Evolutionary conservation across 495 filamentous ascomycete species (phyloP), one percentile per base, ranked within the genome.

Genomic region (Pyrenula aspistea): DNA sequence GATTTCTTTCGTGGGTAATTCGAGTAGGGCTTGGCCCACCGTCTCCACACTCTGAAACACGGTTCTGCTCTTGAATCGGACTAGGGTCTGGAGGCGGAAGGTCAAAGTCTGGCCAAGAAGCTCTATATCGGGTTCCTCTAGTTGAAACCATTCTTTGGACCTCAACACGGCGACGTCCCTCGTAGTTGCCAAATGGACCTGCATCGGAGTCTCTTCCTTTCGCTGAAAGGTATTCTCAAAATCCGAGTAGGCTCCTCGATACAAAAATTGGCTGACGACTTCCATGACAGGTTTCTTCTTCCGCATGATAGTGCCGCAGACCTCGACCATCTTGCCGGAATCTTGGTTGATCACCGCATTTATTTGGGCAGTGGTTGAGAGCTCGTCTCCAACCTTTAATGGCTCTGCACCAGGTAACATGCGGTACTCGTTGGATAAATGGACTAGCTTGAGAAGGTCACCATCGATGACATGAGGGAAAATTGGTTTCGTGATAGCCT

Each of bases 251-350:
- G 78, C 80, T 48, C 93, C 93, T 24, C 93, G 86, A 72, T 97
- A 99, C 60, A 99, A 70, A 78, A 98, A 98, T 69, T 97, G 93
- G 53, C 90, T 96, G 12, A 89, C 95, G 15, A 98, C 93, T 65
- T 97, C 89, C 94, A 98, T 98, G 58, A 97, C 89, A n/a, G 89
- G 77, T 61, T 86, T 64, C 53, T 89, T 88, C 49, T 94, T 83
- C 21, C 94, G 83, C 55, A 82, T 86, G 64, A 98, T 95, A 4
- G 93, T 97, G 57, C 93, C 93, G 65, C 91, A 95, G 21, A 99
- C 91, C 71, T 97, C 94, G 10, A 99, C 93, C 90, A 97, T 96
- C 80, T 99, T 99, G 53, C 93, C 93, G 49, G 93, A 92, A 31
- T 95, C 91, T 65, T 96, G 89, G 70, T 97, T 97, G 77, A 99